A percentile compares a stretch with the other conserved stretches of the same genome.
Evolutionary conservation across 306 rosid genomes (phyloP).

Genomic region (Myrica gale): DNA sequence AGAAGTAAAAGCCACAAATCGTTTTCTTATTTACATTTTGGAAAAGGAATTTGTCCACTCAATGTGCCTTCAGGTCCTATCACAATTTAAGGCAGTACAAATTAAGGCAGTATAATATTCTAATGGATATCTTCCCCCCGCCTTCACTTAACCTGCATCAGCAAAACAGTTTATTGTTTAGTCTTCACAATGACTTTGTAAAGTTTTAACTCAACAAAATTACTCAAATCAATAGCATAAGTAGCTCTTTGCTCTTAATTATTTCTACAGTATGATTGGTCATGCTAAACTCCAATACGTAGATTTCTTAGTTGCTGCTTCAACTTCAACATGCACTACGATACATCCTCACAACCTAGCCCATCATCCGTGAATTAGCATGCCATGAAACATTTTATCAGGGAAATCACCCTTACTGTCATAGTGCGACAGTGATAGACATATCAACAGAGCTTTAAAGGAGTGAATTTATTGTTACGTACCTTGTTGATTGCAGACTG

Average conservation of each 20-base stretch:
- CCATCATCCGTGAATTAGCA: conserved; percentile 15
- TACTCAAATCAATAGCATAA: conserved; percentile 20
- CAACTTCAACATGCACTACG: conserved; percentile 25
- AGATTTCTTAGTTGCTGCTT: conserved; percentile 9
- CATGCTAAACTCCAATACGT: conserved; percentile 1
- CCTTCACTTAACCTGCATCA: conserved; percentile 30
- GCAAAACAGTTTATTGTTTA: not conserved
- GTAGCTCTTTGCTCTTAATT: conserved; percentile 6
- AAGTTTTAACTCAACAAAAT: not conserved
- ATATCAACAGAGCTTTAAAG: conserved; percentile 17
- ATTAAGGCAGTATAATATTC: not conserved
- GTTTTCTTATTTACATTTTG: not conserved
- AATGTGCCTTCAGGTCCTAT: conserved; percentile 15
- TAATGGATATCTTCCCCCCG: conserved; percentile 6
- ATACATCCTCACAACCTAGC: conserved; percentile 20
- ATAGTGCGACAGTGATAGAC: conserved; percentile 3
- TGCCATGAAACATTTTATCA: conserved; percentile 12
- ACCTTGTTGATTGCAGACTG: conserved; percentile 34
- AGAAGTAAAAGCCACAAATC: conserved; percentile 3
- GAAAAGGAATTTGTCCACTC: not conserved
- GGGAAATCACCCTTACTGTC: conserved; percentile 11
- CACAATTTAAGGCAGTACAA: conserved; percentile 1
- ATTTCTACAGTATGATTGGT: conserved; percentile 4
- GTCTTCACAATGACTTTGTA: not conserved
- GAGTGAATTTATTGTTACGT: conserved; percentile 11